Evolutionary conservation across 345 rosid genomes (phyloP), one percentile per base, ranked within the genome.

Genomic region (Mercurialis annua): DNA sequence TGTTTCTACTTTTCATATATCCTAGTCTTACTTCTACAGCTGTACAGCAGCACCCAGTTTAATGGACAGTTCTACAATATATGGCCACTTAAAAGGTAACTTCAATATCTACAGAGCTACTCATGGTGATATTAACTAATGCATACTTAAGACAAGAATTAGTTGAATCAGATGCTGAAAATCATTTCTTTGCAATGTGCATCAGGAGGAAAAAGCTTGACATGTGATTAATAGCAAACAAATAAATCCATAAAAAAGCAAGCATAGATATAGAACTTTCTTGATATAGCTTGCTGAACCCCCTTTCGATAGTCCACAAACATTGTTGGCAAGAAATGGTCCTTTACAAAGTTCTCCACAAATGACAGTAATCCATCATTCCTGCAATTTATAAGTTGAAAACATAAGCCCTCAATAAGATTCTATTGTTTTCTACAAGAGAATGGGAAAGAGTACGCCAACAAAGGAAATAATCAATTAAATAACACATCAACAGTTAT

Each of bases 241-340:
- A 40, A 62, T 33, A 29, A 63, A 64, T 12, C 46, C 6, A 48
- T 14, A 48, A 56, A 23, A 56, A 56, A 14, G n/a, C 42, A 33
- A 61, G 21, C 20, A 9, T 38, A 72, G 66, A 65, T 53, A 67
- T 27, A n/a, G 71, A 77, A 82, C 89, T 82, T 87, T 71, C 99
- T 92, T 83, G 99, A 92, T 87, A 94, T 94, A 66, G 99, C 99
- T 80, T 92, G 98, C 66, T 94, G 99, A 68, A 94, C 97, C 44
- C 95, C 90, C 82, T 94, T 94, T 62, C 99, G 85, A 71, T 94
- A 94, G 79, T 94, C 99, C 70, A 89, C 98, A 74, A 92, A 92
- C 93, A 94, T 87, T 36, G 98, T 89, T 59, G 99, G 99, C 58
- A 92, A 79, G 72, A 94, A 84, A 80, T 92, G 99, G 76, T 94